Base-by-base conservation (phyloP, 1,284 basidiomycete genomes). In the Cutaneotrichosporon curvatum region DNA sequence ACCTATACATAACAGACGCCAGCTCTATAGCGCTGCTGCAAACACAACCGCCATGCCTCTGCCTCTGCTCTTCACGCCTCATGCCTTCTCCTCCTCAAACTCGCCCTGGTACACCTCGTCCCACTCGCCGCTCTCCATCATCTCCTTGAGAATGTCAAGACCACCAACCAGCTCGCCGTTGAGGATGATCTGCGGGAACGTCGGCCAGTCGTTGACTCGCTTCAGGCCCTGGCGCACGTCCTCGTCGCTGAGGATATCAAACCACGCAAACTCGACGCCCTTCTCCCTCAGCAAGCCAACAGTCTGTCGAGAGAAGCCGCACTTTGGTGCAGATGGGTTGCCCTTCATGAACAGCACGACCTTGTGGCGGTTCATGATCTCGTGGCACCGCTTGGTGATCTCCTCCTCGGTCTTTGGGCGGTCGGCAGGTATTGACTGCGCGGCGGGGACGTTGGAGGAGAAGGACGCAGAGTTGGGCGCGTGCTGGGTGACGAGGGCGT, bases 341-440 rank as follows among this genome's bases (percentile, higher is more conserved):
- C 94, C 95, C 74, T 98, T 98, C 92, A 98, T 98, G 79, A 98
- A 97, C 48, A 98, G 72, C 47, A 98, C 72, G 45, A 80, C 75
- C 54, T 75, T 76, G 60, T 72, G 72, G 60, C 76, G 74, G 57
- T 76, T 75, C 78, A 87, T 87, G 73, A 87, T 59, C 55, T 74
- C 67, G 28, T 71, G 59, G 60, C 77, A 78, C 56, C 77, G 61
- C 25, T 67, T 68, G 37, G 66, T 68, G 44, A 78, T 67, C 45
- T 71, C 65, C 55, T 67, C 68, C 43, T 68, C 63, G n/a, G 71
- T 70, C n/a, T 70, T 61, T 32, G 52, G 59, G 21, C 50, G 56
- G 10, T 57, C 43, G 15, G 62, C 59, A 9, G 55, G 49, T 25
- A 59, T 55, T 28, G 52, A 48, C n/a, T 6, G 68, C 54, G 62